phyloP scores from a whole-genome alignment of 495 filamentous ascomycete species.

The Neurospora tetrasperma region DNA sequence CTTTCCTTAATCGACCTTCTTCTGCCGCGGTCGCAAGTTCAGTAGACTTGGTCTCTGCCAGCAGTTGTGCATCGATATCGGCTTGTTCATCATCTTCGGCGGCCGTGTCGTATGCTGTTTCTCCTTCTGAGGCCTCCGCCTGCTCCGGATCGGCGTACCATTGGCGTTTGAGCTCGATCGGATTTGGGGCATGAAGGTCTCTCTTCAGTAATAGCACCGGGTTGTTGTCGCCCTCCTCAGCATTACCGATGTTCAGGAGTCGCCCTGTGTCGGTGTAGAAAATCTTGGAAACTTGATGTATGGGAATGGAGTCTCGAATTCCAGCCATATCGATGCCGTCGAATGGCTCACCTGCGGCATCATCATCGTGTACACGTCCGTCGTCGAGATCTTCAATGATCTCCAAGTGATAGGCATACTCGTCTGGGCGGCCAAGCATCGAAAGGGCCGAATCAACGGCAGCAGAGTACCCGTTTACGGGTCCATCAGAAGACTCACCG shows the following conservation, averaged over 20 bases:
- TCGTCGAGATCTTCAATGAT: conserved; percentile 92
- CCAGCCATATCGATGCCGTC: conserved; percentile 67
- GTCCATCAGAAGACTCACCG: not conserved
- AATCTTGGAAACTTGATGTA: conserved; percentile 88
- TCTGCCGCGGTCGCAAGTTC: not conserved
- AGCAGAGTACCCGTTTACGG: not conserved
- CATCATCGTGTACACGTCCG: conserved; percentile 73
- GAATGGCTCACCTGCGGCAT: conserved; percentile 56
- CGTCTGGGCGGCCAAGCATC: conserved; percentile 29
- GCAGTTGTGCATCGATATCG: conserved; percentile 60
- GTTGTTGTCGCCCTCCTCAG: conserved; percentile 66
- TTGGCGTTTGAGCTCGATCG: conserved; percentile 32
- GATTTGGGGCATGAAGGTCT: conserved; percentile 63
- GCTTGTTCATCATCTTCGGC: conserved; percentile 38
- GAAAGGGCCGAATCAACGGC: not conserved
- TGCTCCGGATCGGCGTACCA: conserved; percentile 13
- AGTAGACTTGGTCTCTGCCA: conserved; percentile 30
- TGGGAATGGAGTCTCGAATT: conserved; percentile 72
- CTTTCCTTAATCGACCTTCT: conserved; percentile 16
- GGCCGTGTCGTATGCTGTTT: not conserved
- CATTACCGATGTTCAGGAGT: conserved; percentile 78
- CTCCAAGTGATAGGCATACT: conserved; percentile 82
- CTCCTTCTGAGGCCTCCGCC: not conserved
- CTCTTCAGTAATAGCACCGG: conserved; percentile 82
- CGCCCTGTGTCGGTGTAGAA: conserved; percentile 96